Conservation (phyloP, 805 yeast species). For the Blastobotrys attinorum region DNA sequence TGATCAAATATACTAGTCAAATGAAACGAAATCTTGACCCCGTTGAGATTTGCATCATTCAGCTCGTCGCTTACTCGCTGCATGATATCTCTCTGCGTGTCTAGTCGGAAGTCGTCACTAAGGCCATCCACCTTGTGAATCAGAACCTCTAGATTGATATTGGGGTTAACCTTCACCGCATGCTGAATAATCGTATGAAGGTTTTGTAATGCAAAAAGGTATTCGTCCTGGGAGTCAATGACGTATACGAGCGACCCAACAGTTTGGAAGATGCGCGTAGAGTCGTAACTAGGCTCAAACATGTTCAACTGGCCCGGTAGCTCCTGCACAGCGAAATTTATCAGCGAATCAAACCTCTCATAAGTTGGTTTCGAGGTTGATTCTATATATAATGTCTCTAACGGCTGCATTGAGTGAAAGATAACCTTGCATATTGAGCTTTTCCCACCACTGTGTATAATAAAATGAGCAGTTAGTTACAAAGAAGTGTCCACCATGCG, state of each 20-base stretch:
- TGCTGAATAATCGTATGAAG: conserved; percentile 80
- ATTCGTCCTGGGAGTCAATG: conserved; percentile 93
- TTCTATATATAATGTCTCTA: conserved; percentile 85
- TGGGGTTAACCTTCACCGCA: conserved; percentile 78
- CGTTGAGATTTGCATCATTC: conserved; percentile 80
- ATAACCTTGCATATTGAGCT: conserved; percentile 94
- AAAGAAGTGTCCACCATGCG: no score
- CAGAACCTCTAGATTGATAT: conserved; percentile 80
- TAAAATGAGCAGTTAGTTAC: no score
- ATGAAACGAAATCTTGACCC: conserved; percentile 85
- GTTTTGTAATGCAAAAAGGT: conserved; percentile 82
- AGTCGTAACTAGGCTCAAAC: conserved; percentile 71
- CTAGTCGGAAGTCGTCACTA: conserved; percentile 86
- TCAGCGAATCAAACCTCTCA: conserved; percentile 74
- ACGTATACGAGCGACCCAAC: conserved; percentile 92
- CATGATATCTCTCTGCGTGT: conserved; percentile 94
- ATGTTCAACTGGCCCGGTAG: conserved; percentile 89
- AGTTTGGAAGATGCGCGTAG: conserved; percentile 60
- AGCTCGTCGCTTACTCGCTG: conserved; percentile 92
- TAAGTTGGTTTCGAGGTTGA: conserved; percentile 83
- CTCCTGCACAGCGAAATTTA: conserved; percentile 85
- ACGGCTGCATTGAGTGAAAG: conserved; percentile 92
- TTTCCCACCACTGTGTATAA: conserved; percentile 76
- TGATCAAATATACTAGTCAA: conserved; percentile 92
- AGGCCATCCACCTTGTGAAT: conserved; percentile 95